A percentile compares a stretch with the other conserved stretches of the same genome.
Evolutionary conservation across 2,329 filamentous ascomycete genomes (phyloP).

Genomic region (Verticillium isaacii): DNA sequence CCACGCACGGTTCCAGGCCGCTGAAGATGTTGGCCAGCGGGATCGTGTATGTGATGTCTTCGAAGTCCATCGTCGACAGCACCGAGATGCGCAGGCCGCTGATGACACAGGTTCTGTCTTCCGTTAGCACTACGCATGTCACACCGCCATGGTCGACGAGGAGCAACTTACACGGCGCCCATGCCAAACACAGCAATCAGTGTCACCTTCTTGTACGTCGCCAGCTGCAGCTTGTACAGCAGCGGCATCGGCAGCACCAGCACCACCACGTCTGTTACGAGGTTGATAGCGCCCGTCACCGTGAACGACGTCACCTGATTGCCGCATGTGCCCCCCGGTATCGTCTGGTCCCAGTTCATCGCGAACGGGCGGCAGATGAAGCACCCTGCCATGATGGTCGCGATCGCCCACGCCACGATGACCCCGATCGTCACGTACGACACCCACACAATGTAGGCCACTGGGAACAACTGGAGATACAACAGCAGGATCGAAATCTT

Average conservation of each 20-base stretch:
- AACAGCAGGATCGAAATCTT: conserved; percentile 16
- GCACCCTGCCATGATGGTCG: conserved; percentile 22
- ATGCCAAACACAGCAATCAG: conserved; percentile 24
- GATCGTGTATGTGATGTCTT: conserved; percentile 27
- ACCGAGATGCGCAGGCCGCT: conserved; percentile 26
- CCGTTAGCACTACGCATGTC: neutral
- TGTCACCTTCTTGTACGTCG: conserved; percentile 21
- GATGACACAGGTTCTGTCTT: conserved; percentile 26
- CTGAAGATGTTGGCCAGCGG: conserved; percentile 28
- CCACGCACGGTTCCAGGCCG: conserved; percentile 31
- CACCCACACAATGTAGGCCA: conserved; percentile 17
- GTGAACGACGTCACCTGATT: conserved; percentile 22
- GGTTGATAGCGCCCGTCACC: conserved; percentile 23
- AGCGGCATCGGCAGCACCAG: conserved; percentile 25
- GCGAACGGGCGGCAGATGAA: conserved; percentile 31
- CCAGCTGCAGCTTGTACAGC: conserved; percentile 21
- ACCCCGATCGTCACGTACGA: conserved; percentile 18
- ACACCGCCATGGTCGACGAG: neutral
- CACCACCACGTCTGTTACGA: conserved; percentile 23
- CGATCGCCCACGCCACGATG: conserved; percentile 19
- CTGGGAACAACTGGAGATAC: conserved; percentile 18
- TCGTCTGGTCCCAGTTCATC: conserved; percentile 26
- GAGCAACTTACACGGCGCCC: conserved; percentile 21
- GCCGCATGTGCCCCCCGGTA: conserved; percentile 26
- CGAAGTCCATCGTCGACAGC: conserved; percentile 24